Conservation (phyloP, 2,329 filamentous ascomycete species). For the Colletotrichum theobromicola region DNA sequence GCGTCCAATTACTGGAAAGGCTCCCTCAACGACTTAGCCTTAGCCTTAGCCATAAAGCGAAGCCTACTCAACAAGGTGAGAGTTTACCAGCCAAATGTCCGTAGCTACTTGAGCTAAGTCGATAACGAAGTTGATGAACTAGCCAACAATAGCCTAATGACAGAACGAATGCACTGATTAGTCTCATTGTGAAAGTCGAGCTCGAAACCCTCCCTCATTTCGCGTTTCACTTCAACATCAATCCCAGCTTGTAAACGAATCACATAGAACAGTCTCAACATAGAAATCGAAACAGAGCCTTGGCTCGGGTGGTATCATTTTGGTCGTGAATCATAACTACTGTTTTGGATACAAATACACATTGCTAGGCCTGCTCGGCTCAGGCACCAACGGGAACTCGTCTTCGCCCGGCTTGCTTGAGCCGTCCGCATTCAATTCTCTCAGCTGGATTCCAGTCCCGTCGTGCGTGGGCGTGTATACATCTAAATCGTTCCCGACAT, state of each 20-base stretch:
- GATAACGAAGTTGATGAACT: too few relatives aligned
- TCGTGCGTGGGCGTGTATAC: not conserved
- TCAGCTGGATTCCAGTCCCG: not conserved
- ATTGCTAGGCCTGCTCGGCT: not conserved
- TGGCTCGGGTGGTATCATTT: conserved; percentile 15
- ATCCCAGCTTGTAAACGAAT: not conserved
- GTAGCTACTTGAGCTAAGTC: too few relatives aligned
- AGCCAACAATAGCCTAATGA: too few relatives aligned
- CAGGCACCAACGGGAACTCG: not conserved
- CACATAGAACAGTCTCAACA: not conserved
- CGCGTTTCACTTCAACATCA: not conserved
- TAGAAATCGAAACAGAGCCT: not conserved
- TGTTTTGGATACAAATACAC: conserved; percentile 11
- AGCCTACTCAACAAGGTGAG: too few relatives aligned
- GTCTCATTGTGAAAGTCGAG: too few relatives aligned
- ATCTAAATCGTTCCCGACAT: not conserved
- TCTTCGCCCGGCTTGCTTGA: not conserved
- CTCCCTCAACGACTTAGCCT: too few relatives aligned
- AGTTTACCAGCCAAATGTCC: too few relatives aligned
- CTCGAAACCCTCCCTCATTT: not conserved
- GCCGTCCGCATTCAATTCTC: not conserved
- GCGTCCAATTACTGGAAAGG: too few relatives aligned
- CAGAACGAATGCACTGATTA: too few relatives aligned
- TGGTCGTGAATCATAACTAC: conserved; percentile 17
- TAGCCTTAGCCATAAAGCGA: too few relatives aligned